phyloP scores from a whole-genome alignment of 2,329 filamentous ascomycete species.

The Talaromyces sp. region DNA sequence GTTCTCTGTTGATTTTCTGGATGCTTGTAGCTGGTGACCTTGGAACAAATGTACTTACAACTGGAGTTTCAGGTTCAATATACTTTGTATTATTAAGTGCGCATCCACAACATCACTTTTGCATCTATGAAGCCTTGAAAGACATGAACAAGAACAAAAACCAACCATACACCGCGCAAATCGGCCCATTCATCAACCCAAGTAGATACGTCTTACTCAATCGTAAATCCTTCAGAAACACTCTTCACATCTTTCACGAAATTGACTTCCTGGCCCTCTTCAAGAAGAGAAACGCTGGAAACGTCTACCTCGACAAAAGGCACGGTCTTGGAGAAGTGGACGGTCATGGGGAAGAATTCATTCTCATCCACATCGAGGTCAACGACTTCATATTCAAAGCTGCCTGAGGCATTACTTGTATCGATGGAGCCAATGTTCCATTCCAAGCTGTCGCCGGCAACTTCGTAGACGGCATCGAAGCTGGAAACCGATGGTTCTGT shows the following conservation, averaged over 20 bases:
- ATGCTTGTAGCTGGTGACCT: slow-evolving; percentile 9
- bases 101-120: slow-evolving; percentile 14
- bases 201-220: slow-evolving; percentile 39
- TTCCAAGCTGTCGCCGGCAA: slow-evolving; percentile 86
- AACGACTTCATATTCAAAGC: slow-evolving; percentile 93
- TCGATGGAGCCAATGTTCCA: slow-evolving; percentile 90
- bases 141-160: slow-evolving; percentile 2
- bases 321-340: slow-evolving; percentile 79
- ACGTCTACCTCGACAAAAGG: slow-evolving; percentile 94
- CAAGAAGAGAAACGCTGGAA: slow-evolving; percentile 42
- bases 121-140: slow-evolving; percentile 6
- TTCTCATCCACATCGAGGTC: slow-evolving; percentile 81
- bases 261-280: slow-evolving; percentile 45
- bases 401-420: slow-evolving; percentile 75
- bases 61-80: neutral
- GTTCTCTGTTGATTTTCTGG: slow-evolving; percentile 5
- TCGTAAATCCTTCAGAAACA: slow-evolving; percentile 45
- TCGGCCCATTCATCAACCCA: slow-evolving; percentile 20
- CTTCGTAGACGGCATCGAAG: slow-evolving; percentile 92
- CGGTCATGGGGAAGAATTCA: slow-evolving; percentile 97
- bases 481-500: slow-evolving; percentile 86
- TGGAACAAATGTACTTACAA: neutral
- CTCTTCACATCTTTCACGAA: slow-evolving; percentile 49
- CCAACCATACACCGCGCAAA: slow-evolving; percentile 17
- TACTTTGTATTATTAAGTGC: slow-evolving; percentile 4